Base-by-base conservation (phyloP, 805 yeast genomes). In the Ogataea pignaliae region DNA sequence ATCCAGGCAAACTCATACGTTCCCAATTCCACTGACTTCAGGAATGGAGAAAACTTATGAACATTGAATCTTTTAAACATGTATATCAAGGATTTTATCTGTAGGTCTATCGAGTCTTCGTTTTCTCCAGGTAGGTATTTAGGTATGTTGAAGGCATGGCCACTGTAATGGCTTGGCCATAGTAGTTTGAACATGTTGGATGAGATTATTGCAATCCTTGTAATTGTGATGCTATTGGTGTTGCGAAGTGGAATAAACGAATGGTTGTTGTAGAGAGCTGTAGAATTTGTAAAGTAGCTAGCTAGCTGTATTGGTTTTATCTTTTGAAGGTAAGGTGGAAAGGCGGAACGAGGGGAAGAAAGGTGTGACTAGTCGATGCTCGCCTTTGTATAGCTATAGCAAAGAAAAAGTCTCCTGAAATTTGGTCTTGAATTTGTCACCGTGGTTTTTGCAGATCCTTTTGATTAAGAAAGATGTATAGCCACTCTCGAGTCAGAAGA, bases 71-170 rank as follows among this genome's bases (percentile, higher is more conserved):
- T 64, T 46, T 73, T 72, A 64, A 73, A 83, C 57, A 79, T 68
- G 56, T 83, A 84, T 28, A 70, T 58, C 43, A 84, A 61, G 2
- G 87, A 70, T 54, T 76, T 79, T 45, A 81, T 70, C 48, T 81
- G 86, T 16, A 83, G 66, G 50, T 81, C 86, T 11, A 79, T 70
- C 5, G 81, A 72, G 56, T 83, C 88, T 43, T 75, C 79, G 6
- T 57, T 43, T 28, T 62, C 70, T 3, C 80, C 81, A 34, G 65
- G 68, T 13, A 56, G 42, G 48, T 76, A 79, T 8, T 63, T 61
- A 3, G 84, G 85, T 16, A 78, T 73, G 12, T 74, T 69, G 21
- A 73, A 64, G 3, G 66, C 66, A n/a, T 54, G 61, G 13, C 47
- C 50, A 34, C 62, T 51, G 34, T 64, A 65, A 13, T 30, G 16